Evolutionary conservation across 177 flowering plant genomes (phyloP).

Genomic region (Tripterygium wilfordii): DNA sequence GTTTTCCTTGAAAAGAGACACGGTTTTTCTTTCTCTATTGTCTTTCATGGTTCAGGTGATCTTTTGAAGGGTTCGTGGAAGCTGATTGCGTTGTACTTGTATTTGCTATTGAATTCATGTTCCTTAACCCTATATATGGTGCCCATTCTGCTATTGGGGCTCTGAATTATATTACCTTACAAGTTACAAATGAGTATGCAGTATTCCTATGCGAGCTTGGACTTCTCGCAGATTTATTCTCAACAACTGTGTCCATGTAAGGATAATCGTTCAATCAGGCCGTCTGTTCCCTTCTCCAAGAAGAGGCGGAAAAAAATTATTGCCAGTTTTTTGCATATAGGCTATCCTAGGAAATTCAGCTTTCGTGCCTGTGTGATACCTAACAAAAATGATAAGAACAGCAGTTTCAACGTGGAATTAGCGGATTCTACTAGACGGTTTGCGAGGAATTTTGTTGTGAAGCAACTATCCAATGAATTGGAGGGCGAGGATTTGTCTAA

Average conservation of each 20-base stretch:
- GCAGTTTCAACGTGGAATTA: slow-evolving; percentile 19
- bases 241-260: slow-evolving; percentile 23
- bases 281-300: neutral
- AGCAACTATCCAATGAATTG: slow-evolving; percentile 24
- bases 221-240: slow-evolving; percentile 16
- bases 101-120: too few relatives aligned
- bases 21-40: too few relatives aligned
- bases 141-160: slow-evolving; percentile 14
- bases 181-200: slow-evolving; percentile 37
- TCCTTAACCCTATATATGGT: too few relatives aligned
- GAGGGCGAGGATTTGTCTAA: slow-evolving; percentile 23
- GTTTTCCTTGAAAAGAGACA: too few relatives aligned
- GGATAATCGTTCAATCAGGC: neutral
- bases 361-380: slow-evolving; percentile 31
- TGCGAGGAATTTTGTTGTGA: neutral
- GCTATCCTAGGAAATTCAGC: slow-evolving; percentile 15
- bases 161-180: neutral
- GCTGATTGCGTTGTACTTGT: too few relatives aligned
- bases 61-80: too few relatives aligned
- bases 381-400: slow-evolving; percentile 11
- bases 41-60: too few relatives aligned
- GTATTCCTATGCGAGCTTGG: slow-evolving; percentile 28
- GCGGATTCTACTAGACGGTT: slow-evolving; percentile 21
- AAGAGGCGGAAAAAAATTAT: slow-evolving; percentile 8
- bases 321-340: slow-evolving; percentile 1